A percentile compares a stretch with the other conserved stretches of the same genome.
Conservation (phyloP, 129 eudicot genomes). For the Logfia minima region DNA sequence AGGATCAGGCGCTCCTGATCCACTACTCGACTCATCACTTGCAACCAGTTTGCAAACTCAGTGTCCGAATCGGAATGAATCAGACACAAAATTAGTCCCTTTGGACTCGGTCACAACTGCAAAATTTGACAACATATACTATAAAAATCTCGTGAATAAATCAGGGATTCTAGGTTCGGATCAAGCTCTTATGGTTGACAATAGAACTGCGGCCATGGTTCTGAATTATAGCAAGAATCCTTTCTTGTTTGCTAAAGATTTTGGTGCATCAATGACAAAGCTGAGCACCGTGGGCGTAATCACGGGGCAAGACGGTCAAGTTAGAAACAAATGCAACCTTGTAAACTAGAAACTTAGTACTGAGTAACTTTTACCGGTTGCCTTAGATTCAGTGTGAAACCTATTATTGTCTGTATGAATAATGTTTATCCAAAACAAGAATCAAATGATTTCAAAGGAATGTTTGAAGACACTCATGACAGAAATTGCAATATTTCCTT, state of each 20-base stretch:
- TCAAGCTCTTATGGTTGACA: slow-evolving; percentile 68
- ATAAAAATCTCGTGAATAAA: slow-evolving; percentile 51
- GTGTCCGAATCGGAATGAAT: slow-evolving; percentile 66
- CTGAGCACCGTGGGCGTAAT: slow-evolving; percentile 62
- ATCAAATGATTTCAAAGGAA: background rate
- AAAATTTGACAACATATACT: slow-evolving; percentile 67
- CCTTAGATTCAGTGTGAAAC: slow-evolving; percentile 3
- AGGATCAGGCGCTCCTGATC: slow-evolving; percentile 68
- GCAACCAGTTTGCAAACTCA: slow-evolving; percentile 45
- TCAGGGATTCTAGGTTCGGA: slow-evolving; percentile 70
- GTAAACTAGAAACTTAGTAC: slow-evolving; percentile 39
- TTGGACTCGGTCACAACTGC: slow-evolving; percentile 47
- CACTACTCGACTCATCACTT: slow-evolving; percentile 57
- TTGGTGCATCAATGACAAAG: slow-evolving; percentile 66
- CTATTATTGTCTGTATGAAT: slow-evolving; percentile 5
- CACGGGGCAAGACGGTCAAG: slow-evolving; percentile 63
- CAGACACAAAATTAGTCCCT: slow-evolving; percentile 62
- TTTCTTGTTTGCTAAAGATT: slow-evolving; percentile 49
- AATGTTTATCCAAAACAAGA: background rate
- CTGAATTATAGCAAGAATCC: slow-evolving; percentile 53
- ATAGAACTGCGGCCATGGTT: slow-evolving; percentile 55
- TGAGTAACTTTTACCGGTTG: background rate
- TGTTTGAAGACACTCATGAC: background rate
- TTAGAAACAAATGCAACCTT: slow-evolving; percentile 60
- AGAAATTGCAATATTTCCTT: background rate